Evolutionary conservation across 2,329 filamentous ascomycete genomes (phyloP).

Genomic region (Penicillium sp.): DNA sequence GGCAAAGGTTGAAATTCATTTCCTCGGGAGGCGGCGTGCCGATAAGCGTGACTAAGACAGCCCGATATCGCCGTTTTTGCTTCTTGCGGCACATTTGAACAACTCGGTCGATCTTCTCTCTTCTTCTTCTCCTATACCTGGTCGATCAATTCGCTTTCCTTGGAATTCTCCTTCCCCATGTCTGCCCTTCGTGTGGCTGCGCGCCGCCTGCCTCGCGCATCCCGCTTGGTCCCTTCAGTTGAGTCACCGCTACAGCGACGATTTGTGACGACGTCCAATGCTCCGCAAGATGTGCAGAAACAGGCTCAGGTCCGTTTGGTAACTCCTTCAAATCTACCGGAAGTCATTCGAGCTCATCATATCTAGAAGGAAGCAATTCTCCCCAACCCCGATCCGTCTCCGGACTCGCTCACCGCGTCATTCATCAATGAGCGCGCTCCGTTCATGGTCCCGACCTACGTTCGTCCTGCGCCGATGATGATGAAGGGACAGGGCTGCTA

Average conservation of each 20-base stretch:
- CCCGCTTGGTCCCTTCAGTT: slow-evolving; percentile 26
- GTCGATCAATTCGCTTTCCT: slow-evolving; percentile 3
- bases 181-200: slow-evolving; percentile 32
- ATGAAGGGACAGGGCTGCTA: slow-evolving; percentile 80
- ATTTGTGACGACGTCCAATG: slow-evolving; percentile 31
- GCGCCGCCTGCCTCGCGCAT: slow-evolving; percentile 32
- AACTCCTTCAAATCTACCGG: neutral
- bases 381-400: slow-evolving; percentile 65
- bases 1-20: neutral
- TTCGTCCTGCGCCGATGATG: slow-evolving; percentile 83
- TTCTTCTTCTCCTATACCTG: slow-evolving; percentile 5
- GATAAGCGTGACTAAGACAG: no score
- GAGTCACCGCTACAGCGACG: slow-evolving; percentile 32
- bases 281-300: slow-evolving; percentile 26
- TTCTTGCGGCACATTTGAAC: neutral
- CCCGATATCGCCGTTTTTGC: slow-evolving; percentile 25
- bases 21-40: neutral
- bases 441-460: slow-evolving; percentile 95
- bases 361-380: slow-evolving; percentile 46
- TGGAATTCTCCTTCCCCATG: slow-evolving; percentile 18
- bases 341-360: slow-evolving; percentile 1
- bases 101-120: slow-evolving; percentile 12
- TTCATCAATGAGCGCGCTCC: slow-evolving; percentile 70
- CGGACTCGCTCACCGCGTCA: slow-evolving; percentile 67
- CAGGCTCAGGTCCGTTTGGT: slow-evolving; percentile 22